These are phyloP conservation scores for Arthrobotrys megalospora DNA, from an alignment of 2,329 filamentous ascomycete genomes.

Conservation along the genomic window DNA sequence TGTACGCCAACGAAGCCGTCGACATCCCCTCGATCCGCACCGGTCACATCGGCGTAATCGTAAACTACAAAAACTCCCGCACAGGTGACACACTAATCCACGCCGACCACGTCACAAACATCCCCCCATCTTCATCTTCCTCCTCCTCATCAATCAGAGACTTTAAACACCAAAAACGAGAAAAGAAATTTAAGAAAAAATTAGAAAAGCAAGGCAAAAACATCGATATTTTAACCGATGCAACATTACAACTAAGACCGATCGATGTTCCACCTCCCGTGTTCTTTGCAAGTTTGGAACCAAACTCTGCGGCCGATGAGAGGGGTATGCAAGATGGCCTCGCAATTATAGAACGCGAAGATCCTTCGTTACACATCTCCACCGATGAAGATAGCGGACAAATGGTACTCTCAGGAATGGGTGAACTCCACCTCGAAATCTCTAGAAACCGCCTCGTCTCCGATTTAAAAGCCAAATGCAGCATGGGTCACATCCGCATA, in stretches of 20 bases:
- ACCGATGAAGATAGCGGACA: constrained; percentile 92
- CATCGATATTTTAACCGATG: constrained; percentile 43
- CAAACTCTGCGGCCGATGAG: constrained; percentile 81
- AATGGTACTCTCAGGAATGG: constrained; percentile 95
- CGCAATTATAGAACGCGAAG: constrained; percentile 85
- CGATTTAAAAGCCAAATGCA: constrained; percentile 87
- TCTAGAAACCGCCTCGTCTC: constrained; percentile 88
- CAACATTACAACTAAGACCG: constrained; percentile 83
- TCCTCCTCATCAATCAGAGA: constrained; percentile 43
- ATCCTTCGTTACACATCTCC: constrained; percentile 88
- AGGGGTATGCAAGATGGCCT: constrained; percentile 84
- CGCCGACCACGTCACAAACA: constrained; percentile 37
- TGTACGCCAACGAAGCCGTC: constrained; percentile 97
- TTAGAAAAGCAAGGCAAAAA: constrained; percentile 72
- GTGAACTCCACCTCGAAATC: constrained; percentile 93
- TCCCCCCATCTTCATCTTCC: constrained; percentile 15
- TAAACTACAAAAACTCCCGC: constrained; percentile 88
- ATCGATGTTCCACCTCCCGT: constrained; percentile 93
- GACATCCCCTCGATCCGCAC: constrained; percentile 84
- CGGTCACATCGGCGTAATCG: constrained; percentile 94
- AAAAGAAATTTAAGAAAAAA: constrained; percentile 60
- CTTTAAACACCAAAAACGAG: constrained; percentile 44
- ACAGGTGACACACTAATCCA: constrained; percentile 93
- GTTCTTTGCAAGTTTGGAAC: constrained; percentile 95
- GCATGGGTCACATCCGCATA: constrained; percentile 91